Percentiles rank a stretch among this genome's conserved stretches.
phyloP scores from a whole-genome alignment of 2,329 filamentous ascomycete species.

The Ambrosiella cleistominuta region DNA sequence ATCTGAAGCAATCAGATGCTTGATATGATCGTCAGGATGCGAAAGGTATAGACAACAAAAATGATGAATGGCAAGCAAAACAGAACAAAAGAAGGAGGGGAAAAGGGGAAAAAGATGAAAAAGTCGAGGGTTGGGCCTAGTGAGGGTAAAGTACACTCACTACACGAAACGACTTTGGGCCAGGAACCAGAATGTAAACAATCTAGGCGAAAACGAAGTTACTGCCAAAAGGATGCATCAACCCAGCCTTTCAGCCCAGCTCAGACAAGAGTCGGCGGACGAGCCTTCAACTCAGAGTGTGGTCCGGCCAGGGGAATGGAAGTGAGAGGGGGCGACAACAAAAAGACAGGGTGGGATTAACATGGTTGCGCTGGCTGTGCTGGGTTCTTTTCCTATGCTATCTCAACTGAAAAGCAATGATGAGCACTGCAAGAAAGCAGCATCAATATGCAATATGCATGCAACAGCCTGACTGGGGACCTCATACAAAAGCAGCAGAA shows the following conservation, averaged over 20 bases:
- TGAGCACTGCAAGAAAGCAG: too few relatives aligned
- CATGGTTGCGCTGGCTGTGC: too few relatives aligned
- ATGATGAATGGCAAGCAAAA: not conserved
- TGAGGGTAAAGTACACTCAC: not conserved
- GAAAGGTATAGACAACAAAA: not conserved
- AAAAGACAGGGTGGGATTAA: too few relatives aligned
- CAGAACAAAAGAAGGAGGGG: not conserved
- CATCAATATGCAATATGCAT: not conserved
- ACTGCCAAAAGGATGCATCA: not conserved
- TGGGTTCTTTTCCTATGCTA: too few relatives aligned
- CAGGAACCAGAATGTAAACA: constrained; percentile 1
- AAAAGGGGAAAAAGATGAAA: not conserved
- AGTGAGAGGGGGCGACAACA: too few relatives aligned
- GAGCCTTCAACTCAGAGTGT: not conserved
- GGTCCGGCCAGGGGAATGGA: too few relatives aligned
- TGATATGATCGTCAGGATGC: not conserved
- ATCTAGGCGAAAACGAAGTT: not conserved
- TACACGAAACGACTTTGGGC: not conserved
- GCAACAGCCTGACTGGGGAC: not conserved
- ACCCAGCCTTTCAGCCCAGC: not conserved
- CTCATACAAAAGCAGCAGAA: not conserved
- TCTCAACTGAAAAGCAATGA: too few relatives aligned
- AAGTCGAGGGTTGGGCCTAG: constrained; percentile 1
- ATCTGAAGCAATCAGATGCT: not conserved
- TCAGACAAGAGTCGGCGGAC: not conserved